Base-by-base conservation (phyloP, 2,329 filamentous ascomycete genomes). In the Elsinoe necatrix region DNA sequence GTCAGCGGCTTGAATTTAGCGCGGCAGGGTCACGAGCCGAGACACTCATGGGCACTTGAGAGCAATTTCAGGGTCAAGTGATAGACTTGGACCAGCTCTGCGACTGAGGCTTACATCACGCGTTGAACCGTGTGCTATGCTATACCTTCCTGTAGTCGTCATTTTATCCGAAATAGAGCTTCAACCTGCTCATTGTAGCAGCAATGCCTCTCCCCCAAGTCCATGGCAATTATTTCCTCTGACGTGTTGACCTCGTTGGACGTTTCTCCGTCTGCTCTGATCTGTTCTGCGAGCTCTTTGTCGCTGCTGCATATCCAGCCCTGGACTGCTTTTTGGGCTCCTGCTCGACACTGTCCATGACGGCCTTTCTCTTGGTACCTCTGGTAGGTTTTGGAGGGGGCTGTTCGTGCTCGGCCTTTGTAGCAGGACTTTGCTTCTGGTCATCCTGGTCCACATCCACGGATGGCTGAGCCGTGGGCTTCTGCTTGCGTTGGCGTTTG, bases 271-370 rank as follows among this genome's bases (percentile, higher is more conserved):
- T 43, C 54, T 57, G 14, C 39, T 58, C 45, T 12, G 59, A 35
- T 21, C 61, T 64, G 18, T 66, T 67, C 52, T 68, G 66, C 54
- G 68, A 71, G 54, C 68, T 65, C 42, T 69, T 66, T 9, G 70
- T 72, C 6, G 70, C 66, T 14, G 69, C 67, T 16, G 69, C 67
- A 50, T 72, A 11, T 65, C 67, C 39, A 62, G n/a, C 41, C 9
- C 59, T 61, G 12, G 66, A 65, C 1, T 60, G 56, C 29, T 67
- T 63, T 62, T 68, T 70, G 58, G 69, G 68, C 2, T 62, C 50
- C 4, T 56, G 48, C 12, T 63, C 64, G 6, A 51, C 25, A 2
- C 56, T 47, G 1, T 67, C 62, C 8, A 59, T 61, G 18, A 43
- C 59, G 12, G 62, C 63, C 55, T 66, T 72, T 27, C 71, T 64